phyloP scores from a whole-genome alignment of 176 grass and related monocot genomes.

The Pontederia paniculata region DNA sequence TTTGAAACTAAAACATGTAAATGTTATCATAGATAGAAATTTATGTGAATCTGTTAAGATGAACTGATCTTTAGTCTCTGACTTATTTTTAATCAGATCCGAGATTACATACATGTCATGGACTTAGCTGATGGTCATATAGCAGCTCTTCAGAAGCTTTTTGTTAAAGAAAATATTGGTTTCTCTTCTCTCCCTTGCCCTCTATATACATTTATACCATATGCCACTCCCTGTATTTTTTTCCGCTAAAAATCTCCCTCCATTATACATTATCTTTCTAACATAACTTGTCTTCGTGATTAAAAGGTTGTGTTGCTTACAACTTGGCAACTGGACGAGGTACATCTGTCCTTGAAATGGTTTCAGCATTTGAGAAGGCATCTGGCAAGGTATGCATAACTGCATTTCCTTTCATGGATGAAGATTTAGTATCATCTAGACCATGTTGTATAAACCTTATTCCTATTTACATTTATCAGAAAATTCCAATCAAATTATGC shows the following conservation, averaged over 20 bases:
- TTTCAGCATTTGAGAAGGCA: slow-evolving; percentile 64
- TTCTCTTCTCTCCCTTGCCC: slow-evolving; percentile 1
- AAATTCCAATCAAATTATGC: slow-evolving; percentile 67
- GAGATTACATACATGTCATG: slow-evolving; percentile 89
- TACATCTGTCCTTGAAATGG: slow-evolving; percentile 85
- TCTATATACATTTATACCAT: not conserved
- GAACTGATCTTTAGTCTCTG: not conserved
- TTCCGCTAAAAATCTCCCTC: not conserved
- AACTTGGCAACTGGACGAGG: slow-evolving; percentile 72
- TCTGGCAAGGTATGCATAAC: slow-evolving; percentile 52
- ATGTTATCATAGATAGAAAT: too few relatives aligned
- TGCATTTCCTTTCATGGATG: not conserved
- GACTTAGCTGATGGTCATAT: slow-evolving; percentile 91
- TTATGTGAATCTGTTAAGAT: too few relatives aligned
- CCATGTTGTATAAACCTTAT: not conserved
- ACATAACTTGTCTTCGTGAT: not conserved
- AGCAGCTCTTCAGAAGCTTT: slow-evolving; percentile 66
- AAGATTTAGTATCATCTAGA: not conserved
- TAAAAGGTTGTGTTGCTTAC: slow-evolving; percentile 68
- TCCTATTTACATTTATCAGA: slow-evolving; percentile 21
- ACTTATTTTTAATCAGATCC: slow-evolving; percentile 33
- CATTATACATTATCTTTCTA: slow-evolving; percentile 1
- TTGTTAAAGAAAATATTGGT: slow-evolving; percentile 47
- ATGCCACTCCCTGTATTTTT: not conserved
- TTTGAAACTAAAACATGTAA: too few relatives aligned